phyloP scores from a whole-genome alignment of 345 rosid species.

The Eucalyptus tenuipes region DNA sequence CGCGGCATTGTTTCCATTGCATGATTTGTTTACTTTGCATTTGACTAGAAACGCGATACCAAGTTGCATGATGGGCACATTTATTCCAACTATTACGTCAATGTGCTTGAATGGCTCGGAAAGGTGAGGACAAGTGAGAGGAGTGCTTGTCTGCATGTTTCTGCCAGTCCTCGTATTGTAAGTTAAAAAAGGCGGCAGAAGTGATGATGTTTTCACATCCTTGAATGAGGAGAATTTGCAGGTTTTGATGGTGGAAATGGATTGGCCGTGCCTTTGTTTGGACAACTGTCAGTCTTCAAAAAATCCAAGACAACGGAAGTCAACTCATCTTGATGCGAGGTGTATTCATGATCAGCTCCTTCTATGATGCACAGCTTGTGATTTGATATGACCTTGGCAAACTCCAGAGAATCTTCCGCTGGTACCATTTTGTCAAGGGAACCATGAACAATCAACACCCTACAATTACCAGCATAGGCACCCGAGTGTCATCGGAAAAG shows the following conservation, averaged over 20 bases:
- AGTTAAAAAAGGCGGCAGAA: neutral
- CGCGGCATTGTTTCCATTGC: neutral
- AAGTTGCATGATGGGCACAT: neutral
- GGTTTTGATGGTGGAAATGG: neutral
- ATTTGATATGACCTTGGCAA: slow-evolving; percentile 46
- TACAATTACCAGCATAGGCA: slow-evolving; percentile 4
- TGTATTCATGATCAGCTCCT: slow-evolving; percentile 87
- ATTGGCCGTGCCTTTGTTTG: neutral
- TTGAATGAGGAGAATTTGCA: neutral
- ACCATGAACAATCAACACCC: slow-evolving; percentile 85
- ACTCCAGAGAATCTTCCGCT: slow-evolving; percentile 51
- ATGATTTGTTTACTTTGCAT: neutral
- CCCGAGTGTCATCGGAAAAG: neutral
- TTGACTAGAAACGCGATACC: neutral
- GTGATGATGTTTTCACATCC: neutral
- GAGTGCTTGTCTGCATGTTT: neutral
- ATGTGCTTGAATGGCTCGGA: neutral
- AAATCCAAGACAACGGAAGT: slow-evolving; percentile 37
- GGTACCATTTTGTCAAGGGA: slow-evolving; percentile 51
- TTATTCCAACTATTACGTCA: neutral
- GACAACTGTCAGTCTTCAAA: slow-evolving; percentile 1
- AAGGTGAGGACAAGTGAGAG: neutral
- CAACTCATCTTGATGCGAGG: slow-evolving; percentile 56
- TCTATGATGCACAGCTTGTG: slow-evolving; percentile 48
- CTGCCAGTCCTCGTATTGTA: neutral